A percentile compares a stretch with the other conserved stretches of the same genome.
Evolutionary conservation across 345 rosid species (phyloP).

Genomic region (Citrus reticulata): DNA sequence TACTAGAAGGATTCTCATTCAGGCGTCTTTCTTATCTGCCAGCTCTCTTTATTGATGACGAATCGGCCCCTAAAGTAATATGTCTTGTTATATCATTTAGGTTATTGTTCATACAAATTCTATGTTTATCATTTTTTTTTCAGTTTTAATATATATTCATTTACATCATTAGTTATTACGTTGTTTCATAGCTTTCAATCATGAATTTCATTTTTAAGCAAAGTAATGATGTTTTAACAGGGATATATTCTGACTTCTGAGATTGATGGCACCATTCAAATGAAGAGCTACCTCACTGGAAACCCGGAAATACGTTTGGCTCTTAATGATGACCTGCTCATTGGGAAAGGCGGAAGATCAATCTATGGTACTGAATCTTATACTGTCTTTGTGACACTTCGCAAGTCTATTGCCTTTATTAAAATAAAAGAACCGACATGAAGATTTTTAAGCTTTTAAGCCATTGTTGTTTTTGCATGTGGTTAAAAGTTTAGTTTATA

Average conservation of each 20-base stretch:
- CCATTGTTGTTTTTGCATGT: not conserved
- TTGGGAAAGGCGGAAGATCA: constrained; percentile 81
- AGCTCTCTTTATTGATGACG: not conserved
- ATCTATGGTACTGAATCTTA: constrained; percentile 56
- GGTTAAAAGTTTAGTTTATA: not conserved
- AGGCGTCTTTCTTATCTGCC: not conserved
- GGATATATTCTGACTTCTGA: constrained; percentile 98
- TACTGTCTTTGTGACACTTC: not conserved
- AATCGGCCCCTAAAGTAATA: not conserved
- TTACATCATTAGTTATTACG: not conserved
- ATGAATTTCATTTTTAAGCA: not conserved
- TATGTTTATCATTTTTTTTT: not conserved
- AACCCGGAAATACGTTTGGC: constrained; percentile 97
- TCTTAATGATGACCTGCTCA: constrained; percentile 86
- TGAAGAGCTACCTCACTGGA: constrained; percentile 97
- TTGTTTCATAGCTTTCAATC: not conserved
- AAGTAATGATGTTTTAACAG: constrained; percentile 33
- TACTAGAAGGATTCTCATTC: not conserved
- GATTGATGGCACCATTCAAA: constrained; percentile 99
- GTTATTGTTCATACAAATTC: not conserved
- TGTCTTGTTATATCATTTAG: not conserved
- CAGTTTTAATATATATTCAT: not conserved
- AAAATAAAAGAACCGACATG: not conserved
- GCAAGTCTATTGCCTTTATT: not conserved
- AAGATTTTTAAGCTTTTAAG: not conserved